Evolutionary conservation across 192 early-diverging fungal genomes (phyloP).

Genomic region (Lunasporangiospora selenospora): DNA sequence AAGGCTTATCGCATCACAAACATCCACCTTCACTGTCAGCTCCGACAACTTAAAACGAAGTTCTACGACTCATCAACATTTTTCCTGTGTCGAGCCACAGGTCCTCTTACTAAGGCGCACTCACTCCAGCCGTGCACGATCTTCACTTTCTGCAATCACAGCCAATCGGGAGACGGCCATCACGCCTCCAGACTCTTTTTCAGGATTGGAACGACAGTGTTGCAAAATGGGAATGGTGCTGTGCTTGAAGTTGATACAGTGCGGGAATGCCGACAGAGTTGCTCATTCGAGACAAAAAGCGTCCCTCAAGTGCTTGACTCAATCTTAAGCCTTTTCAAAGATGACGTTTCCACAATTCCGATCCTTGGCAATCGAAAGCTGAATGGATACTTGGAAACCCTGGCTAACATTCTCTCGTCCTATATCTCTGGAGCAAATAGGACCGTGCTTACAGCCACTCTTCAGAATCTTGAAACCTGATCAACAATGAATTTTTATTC

Average conservation of each 20-base stretch:
- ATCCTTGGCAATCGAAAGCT: constrained; percentile 11
- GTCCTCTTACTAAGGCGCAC: constrained; percentile 17
- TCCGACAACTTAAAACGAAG: constrained; percentile 29
- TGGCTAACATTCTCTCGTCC: constrained; percentile 1
- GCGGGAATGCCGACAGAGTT: constrained; percentile 3
- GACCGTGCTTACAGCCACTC: too few species aligned
- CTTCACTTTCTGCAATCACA: constrained; percentile 18
- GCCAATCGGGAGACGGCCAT: constrained; percentile 3
- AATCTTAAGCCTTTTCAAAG: constrained; percentile 10
- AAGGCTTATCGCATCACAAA: constrained; percentile 2
- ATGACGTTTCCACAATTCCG: neutral
- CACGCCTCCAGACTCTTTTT: constrained; percentile 1
- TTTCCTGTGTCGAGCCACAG: constrained; percentile 27
- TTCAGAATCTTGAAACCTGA: too few species aligned
- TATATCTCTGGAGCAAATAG: neutral
- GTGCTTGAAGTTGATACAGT: constrained; percentile 8
- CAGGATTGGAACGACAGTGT: constrained; percentile 1
- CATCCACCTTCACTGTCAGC: constrained; percentile 5
- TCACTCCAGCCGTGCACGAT: constrained; percentile 20
- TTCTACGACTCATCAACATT: constrained; percentile 17
- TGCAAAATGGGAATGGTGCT: constrained; percentile 2
- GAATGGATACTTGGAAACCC: constrained; percentile 6
- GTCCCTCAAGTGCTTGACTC: neutral
- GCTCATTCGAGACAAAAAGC: neutral
- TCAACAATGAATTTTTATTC: too few species aligned